Evolutionary conservation across 108 stramenopile species (phyloP).

Genomic region (Nitzschia inconspicua): DNA sequence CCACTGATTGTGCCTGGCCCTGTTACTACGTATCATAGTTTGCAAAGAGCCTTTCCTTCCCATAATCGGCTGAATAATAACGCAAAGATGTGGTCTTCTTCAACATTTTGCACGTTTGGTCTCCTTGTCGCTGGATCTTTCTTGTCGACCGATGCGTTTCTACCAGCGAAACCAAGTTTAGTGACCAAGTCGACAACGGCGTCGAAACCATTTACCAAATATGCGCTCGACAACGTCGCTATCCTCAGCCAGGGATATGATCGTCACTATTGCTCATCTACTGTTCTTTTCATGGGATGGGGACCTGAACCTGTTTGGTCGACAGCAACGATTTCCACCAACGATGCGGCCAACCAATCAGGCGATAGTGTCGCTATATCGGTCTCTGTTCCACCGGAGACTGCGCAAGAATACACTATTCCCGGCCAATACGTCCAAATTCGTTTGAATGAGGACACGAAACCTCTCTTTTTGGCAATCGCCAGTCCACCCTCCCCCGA

Average conservation of each 20-base stretch:
- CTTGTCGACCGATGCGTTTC: neutral
- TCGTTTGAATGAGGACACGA: slow-evolving; percentile 48
- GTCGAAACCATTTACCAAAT: no score
- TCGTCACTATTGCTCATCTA: neutral
- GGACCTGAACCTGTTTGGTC: slow-evolving; percentile 86
- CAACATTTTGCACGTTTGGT: no score
- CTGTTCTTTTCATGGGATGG: slow-evolving; percentile 77
- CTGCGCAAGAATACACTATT: slow-evolving; percentile 47
- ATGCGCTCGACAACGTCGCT: no score
- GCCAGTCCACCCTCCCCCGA: slow-evolving; percentile 59
- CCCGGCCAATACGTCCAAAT: slow-evolving; percentile 87
- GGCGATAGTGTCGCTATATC: slow-evolving; percentile 52
- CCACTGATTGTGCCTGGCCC: no score
- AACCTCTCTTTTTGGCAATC: slow-evolving; percentile 82
- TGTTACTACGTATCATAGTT: no score
- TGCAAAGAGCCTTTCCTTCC: no score
- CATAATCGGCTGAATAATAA: no score
- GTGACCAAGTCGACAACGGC: no score
- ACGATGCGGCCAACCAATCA: slow-evolving; percentile 56
- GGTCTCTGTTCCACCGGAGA: slow-evolving; percentile 54
- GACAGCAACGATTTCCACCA: slow-evolving; percentile 31
- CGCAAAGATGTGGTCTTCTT: neutral
- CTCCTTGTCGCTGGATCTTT: no score
- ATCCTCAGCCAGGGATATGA: no score
- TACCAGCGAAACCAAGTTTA: neutral